Evolutionary conservation across 768 basidiomycete species (phyloP), one percentile per base, ranked within the genome.

Genomic region (Amanita pseudoporphyria): DNA sequence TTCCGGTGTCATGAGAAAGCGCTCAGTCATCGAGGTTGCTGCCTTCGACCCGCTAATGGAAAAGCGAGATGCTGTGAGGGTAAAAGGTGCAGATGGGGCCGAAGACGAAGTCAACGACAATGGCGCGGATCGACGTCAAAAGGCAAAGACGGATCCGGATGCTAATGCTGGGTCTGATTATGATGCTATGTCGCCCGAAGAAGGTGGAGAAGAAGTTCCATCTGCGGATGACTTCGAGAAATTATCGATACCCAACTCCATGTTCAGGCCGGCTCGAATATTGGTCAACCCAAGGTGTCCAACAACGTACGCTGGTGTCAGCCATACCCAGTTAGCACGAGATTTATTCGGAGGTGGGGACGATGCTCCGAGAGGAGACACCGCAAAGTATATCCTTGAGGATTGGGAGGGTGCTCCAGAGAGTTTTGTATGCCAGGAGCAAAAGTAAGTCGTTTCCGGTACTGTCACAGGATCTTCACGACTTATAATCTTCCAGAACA

Each of bases 361-460:
- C 19, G 82, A 88, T 42, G 73, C 71, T 36, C 64, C 69, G 37
- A 61, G 68, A 36, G 69, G 64, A 14, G 70, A 68, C 13, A 67
- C 71, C 22, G 76, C 75, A 40, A 91, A 86, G 64, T 95, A 97
- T 65, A 76, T 88, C 0, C 64, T 98, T 46, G 89, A 93, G 40
- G 91, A 96, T 61, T 98, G 94, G 94, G 86, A 91, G 48, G 88
- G 90, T 22, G 91, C 96, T 5, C 96, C 96, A 0, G 94, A 97
- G 62, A 91, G 87, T 55, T 99, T 96, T 66, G 94, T 97, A 5
- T 99, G 96, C 60, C 96, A 98, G 68, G 96, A 99, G 64, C 89
- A 91, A 64, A 77, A 76, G 87, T 87, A 48, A 42, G 78, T 61
- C 19, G 54, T 16, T 19, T 32, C 18, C 35, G 16, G 24, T 52